A percentile compares a stretch with the other conserved stretches of the same genome.
phyloP scores from a whole-genome alignment of 2,329 filamentous ascomycete genomes.

The Massarina eburnea region DNA sequence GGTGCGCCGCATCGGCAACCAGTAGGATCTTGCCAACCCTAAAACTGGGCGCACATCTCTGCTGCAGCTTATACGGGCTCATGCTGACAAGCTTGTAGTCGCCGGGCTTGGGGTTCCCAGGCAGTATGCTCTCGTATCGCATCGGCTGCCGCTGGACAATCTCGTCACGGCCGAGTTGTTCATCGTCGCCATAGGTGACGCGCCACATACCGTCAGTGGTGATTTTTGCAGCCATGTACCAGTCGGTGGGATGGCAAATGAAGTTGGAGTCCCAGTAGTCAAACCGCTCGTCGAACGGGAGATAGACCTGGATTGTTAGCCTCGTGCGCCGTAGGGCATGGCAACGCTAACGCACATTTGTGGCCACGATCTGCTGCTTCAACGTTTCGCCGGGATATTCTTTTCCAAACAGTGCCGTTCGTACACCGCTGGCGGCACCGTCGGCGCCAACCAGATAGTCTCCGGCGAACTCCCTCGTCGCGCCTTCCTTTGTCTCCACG shows the following conservation, averaged over 20 bases:
- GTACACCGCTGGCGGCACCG: constrained; percentile 37
- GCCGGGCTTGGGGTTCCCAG: constrained; percentile 59
- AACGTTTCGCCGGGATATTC: constrained; percentile 62
- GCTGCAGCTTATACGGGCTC: constrained; percentile 64
- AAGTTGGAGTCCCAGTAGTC: constrained; percentile 61
- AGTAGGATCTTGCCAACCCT: constrained; percentile 60
- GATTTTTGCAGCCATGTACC: constrained; percentile 64
- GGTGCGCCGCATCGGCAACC: constrained; percentile 63
- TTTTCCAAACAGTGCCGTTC: constrained; percentile 35
- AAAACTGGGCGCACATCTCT: constrained; percentile 60
- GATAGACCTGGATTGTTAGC: constrained; percentile 55
- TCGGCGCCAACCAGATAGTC: constrained; percentile 41
- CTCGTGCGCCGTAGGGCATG: background rate
- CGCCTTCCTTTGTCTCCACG: constrained; percentile 26
- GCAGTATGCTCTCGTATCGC: constrained; percentile 61
- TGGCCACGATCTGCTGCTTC: constrained; percentile 63
- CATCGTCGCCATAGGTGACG: constrained; percentile 63
- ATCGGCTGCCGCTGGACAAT: constrained; percentile 55
- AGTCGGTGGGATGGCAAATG: constrained; percentile 63
- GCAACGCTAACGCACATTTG: constrained; percentile 53
- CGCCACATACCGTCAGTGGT: constrained; percentile 62
- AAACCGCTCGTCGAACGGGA: constrained; percentile 58
- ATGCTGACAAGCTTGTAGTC: constrained; percentile 61
- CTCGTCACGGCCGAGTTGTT: constrained; percentile 56
- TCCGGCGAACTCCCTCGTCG: constrained; percentile 26